Evolutionary conservation across 257 asterid genomes (phyloP).

Genomic region (Linderniella brevidens): DNA sequence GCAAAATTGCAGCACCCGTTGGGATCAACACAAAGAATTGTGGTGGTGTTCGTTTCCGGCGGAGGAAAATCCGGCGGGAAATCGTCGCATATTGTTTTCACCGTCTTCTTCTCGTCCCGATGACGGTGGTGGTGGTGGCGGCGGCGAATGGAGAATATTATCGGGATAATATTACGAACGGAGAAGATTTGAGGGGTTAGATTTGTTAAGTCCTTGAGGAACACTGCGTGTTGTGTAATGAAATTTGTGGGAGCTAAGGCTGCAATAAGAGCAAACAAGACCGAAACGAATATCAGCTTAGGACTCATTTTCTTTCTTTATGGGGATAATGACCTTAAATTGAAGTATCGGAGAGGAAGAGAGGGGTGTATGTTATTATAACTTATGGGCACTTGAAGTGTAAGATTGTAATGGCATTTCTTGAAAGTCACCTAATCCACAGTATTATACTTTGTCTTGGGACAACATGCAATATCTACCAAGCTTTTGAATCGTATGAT

Average conservation of each 20-base stretch:
- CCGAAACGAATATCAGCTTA: conserved; percentile 9
- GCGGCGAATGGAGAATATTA: background rate
- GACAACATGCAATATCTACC: no score
- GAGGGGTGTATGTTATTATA: no score
- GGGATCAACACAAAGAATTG: conserved; percentile 56
- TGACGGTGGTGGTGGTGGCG: conserved; percentile 16
- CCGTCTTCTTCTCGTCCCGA: conserved; percentile 10
- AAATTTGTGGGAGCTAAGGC: conserved; percentile 26
- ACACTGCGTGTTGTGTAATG: conserved; percentile 3
- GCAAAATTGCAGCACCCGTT: conserved; percentile 92
- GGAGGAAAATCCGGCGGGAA: conserved; percentile 59
- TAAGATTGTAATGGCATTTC: no score
- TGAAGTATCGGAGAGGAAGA: no score
- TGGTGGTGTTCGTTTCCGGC: conserved; percentile 38
- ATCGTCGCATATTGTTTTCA: conserved; percentile 35
- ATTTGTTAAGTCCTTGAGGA: conserved; percentile 8
- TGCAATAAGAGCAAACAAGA: conserved; percentile 37
- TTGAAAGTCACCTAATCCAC: no score
- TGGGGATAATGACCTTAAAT: no score
- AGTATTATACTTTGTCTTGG: no score
- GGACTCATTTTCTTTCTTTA: no score
- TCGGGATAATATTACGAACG: background rate
- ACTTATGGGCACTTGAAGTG: no score
- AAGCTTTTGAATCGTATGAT: no score
- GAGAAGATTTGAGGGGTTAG: conserved; percentile 11